Conservation (phyloP, 345 rosid species). For the Cardamine occulta region DNA sequence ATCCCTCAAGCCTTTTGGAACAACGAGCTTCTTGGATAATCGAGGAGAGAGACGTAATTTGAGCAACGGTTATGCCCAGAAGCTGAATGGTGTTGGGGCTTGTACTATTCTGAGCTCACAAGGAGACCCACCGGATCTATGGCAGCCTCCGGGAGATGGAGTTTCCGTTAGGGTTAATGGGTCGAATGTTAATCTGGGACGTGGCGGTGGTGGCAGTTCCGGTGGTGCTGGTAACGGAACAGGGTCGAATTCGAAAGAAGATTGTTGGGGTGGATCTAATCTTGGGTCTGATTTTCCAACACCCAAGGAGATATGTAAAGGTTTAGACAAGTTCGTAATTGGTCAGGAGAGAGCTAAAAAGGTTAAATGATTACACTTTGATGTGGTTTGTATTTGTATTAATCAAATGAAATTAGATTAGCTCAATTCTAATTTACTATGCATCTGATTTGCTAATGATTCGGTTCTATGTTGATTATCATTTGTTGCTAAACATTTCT, state of each 20-base stretch:
- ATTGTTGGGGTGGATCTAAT: constrained; percentile 90
- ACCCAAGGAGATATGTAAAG: constrained; percentile 94
- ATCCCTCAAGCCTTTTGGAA: constrained; percentile 49
- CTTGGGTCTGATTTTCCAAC: constrained; percentile 89
- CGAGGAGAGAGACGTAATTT: constrained; percentile 33
- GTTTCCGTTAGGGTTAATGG: constrained; percentile 59
- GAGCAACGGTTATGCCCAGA: constrained; percentile 40
- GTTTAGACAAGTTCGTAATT: constrained; percentile 90
- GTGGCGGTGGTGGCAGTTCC: constrained; percentile 42
- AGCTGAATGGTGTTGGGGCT: constrained; percentile 30
- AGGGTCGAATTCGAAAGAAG: constrained; percentile 67
- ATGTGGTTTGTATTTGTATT: not conserved
- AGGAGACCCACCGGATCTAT: constrained; percentile 98
- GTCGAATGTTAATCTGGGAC: constrained; percentile 46
- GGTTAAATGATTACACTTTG: constrained; percentile 50
- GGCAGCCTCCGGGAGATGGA: constrained; percentile 98
- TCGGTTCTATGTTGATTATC: not conserved
- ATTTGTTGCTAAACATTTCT: not conserved
- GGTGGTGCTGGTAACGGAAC: constrained; percentile 45
- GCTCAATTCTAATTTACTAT: not conserved
- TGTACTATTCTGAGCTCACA: constrained; percentile 48
- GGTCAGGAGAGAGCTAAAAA: constrained; percentile 97
- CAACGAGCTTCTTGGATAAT: constrained; percentile 43
- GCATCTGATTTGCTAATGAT: not conserved
- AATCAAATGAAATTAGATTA: not conserved